A percentile compares a stretch with the other conserved stretches of the same genome.
Conservation (phyloP, 148 eudicot species). For the Vaccinium corymbosum region DNA sequence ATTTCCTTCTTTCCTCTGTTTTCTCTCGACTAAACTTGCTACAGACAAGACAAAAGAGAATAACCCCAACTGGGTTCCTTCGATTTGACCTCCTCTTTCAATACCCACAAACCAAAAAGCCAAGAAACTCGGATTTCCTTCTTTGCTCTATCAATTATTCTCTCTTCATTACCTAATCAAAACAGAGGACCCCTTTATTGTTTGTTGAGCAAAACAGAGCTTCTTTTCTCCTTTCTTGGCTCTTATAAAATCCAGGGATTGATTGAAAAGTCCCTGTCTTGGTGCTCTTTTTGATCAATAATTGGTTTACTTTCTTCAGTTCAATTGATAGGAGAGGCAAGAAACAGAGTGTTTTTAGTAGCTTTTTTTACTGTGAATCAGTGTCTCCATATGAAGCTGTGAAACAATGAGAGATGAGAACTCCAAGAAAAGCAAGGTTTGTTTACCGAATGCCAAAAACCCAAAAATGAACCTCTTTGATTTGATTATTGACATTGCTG, state of each 20-base stretch:
- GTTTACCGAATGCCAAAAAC: constrained; percentile 21
- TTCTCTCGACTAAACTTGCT: neutral
- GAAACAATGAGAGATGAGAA: constrained; percentile 79
- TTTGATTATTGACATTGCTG: constrained; percentile 6
- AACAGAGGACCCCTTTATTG: constrained; percentile 20
- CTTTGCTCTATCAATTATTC: constrained; percentile 11
- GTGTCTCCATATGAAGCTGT: constrained; percentile 41
- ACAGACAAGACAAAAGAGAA: neutral
- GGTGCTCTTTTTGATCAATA: neutral
- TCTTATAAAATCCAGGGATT: neutral
- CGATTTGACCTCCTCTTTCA: constrained; percentile 24
- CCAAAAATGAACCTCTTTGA: neutral
- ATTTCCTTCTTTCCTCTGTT: constrained; percentile 6
- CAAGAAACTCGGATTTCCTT: constrained; percentile 17
- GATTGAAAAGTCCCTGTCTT: neutral
- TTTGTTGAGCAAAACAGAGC: neutral
- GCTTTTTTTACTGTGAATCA: neutral
- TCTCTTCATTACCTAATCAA: constrained; percentile 13
- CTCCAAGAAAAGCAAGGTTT: constrained; percentile 87
- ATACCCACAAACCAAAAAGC: constrained; percentile 30
- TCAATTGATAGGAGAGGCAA: neutral
- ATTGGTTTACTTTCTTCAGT: neutral
- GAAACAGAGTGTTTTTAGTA: neutral
- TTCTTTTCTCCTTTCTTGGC: neutral
- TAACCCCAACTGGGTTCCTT: constrained; percentile 34